A percentile compares a stretch with the other conserved stretches of the same genome.
phyloP scores from a whole-genome alignment of 441 rosid species.

The Kokia cookei region DNA sequence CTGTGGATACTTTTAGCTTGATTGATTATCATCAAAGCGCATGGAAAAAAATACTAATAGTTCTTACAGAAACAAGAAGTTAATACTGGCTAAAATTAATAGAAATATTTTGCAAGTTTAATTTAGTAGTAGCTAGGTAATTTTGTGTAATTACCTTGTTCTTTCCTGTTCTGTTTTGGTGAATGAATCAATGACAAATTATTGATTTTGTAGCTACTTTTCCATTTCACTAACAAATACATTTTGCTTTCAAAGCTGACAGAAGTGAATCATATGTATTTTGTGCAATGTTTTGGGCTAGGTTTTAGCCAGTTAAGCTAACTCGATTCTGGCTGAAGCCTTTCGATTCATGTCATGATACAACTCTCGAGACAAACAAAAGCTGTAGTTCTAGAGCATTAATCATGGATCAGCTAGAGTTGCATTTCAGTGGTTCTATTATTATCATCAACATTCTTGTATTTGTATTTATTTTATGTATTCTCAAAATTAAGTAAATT shows the following conservation, averaged over 20 bases:
- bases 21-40: background rate
- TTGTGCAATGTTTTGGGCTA: background rate
- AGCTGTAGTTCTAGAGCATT: background rate
- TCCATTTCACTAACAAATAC: background rate
- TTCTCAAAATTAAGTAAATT: no score
- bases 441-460: no score
- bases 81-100: conserved; percentile 8
- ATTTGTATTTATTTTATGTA: no score
- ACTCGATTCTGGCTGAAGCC: background rate
- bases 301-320: background rate
- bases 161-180: background rate
- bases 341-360: background rate
- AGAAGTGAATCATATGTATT: background rate
- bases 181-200: background rate
- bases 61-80: conserved; percentile 13
- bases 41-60: background rate
- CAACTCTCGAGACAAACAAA: background rate
- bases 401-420: background rate
- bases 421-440: background rate
- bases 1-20: conserved; percentile 9
- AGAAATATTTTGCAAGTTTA: conserved; percentile 6
- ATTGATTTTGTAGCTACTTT: background rate
- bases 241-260: background rate
- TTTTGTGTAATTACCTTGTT: background rate
- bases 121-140: background rate